Percentiles rank a stretch among this genome's conserved stretches.
Evolutionary conservation across 2,329 filamentous ascomycete species (phyloP).

Genomic region (Penicillium sp.): DNA sequence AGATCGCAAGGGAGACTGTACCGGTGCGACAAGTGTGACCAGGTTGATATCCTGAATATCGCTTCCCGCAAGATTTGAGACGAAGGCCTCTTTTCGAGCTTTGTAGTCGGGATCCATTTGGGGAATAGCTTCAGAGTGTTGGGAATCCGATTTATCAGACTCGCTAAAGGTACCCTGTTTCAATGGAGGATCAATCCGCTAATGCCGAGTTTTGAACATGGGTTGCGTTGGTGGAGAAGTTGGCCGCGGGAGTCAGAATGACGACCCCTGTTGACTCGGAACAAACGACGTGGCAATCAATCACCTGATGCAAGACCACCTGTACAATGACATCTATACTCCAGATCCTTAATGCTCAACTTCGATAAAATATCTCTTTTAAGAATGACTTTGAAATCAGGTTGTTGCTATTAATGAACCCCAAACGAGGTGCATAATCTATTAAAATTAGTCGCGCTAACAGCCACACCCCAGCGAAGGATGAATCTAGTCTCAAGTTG

Average conservation of each 20-base stretch:
- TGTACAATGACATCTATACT: neutral
- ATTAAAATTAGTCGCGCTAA: neutral
- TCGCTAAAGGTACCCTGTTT: neutral
- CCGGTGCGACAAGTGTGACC: constrained; percentile 81
- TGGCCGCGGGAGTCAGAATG: neutral
- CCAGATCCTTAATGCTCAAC: neutral
- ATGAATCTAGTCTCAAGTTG: neutral
- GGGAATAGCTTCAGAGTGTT: constrained; percentile 1
- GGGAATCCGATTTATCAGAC: neutral
- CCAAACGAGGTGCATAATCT: neutral
- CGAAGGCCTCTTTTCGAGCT: constrained; percentile 89
- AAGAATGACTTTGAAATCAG: neutral
- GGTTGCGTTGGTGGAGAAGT: neutral
- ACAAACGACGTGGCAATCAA: constrained; percentile 4
- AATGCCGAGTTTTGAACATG: neutral
- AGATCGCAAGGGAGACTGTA: constrained; percentile 48
- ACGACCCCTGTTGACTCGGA: neutral
- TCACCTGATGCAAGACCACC: constrained; percentile 1
- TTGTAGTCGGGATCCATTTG: constrained; percentile 67
- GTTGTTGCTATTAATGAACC: neutral
- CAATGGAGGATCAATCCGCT: neutral
- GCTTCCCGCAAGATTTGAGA: constrained; percentile 85
- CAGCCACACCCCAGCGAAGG: neutral
- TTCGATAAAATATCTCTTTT: neutral
- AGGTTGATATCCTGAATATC: constrained; percentile 81